Percentiles rank a stretch among this genome's conserved stretches.
These are phyloP conservation scores for Oryza australiensis DNA, from an alignment of 176 grass and related monocot species.

Conservation along the genomic window DNA sequence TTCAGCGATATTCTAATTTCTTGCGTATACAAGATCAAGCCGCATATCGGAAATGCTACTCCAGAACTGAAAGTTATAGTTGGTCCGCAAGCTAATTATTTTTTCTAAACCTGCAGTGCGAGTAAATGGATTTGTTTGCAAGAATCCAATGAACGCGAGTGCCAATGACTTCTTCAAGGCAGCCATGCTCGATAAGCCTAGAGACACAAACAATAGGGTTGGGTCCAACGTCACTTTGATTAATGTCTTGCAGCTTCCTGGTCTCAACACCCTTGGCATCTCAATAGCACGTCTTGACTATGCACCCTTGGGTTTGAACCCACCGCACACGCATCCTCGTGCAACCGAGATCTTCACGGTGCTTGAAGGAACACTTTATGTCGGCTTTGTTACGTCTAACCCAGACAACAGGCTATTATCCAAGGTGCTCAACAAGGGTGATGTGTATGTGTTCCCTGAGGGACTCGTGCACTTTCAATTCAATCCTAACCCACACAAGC, in stretches of 20 bases:
- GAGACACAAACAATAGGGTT: slow-evolving; percentile 13
- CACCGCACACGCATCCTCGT: no score
- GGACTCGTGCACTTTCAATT: slow-evolving; percentile 44
- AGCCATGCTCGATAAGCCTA: background rate
- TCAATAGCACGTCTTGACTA: background rate
- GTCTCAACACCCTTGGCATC: slow-evolving; percentile 24
- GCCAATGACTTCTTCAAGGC: slow-evolving; percentile 30
- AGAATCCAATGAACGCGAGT: background rate
- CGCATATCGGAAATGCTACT: no score
- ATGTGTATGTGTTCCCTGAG: slow-evolving; percentile 34
- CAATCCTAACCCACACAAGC: background rate
- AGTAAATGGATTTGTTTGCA: slow-evolving; percentile 41
- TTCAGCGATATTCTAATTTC: background rate
- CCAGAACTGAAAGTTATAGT: no score
- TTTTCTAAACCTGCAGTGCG: background rate
- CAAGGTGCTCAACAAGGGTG: no score
- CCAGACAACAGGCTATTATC: no score
- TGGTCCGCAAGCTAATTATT: no score
- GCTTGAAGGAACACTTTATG: no score
- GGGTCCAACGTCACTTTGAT: slow-evolving; percentile 27
- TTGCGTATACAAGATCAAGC: background rate
- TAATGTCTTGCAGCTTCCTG: background rate
- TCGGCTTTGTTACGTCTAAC: no score
- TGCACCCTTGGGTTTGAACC: no score
- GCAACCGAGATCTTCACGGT: no score